phyloP scores from a whole-genome alignment of 805 yeast genomes.

The Lipomyces anomalus region DNA sequence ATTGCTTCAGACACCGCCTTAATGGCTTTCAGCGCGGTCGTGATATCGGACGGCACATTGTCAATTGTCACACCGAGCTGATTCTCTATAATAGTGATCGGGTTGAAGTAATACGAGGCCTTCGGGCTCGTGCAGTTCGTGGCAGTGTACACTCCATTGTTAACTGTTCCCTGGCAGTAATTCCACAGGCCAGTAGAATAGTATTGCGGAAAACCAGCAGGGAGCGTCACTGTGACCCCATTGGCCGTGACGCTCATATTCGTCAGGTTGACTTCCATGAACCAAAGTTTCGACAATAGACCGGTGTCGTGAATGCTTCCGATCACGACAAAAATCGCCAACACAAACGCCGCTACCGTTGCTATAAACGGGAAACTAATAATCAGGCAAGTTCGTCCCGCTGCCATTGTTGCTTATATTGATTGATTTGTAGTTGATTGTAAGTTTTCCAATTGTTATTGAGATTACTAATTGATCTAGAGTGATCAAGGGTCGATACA shows the following conservation, averaged over 20 bases:
- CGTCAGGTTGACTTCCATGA: conserved; percentile 44
- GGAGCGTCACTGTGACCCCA: conserved; percentile 21
- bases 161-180: conserved; percentile 47
- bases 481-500: too few species aligned
- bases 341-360: conserved; percentile 41
- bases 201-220: conserved; percentile 41
- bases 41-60: conserved; percentile 41
- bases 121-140: conserved; percentile 51
- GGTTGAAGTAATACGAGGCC: conserved; percentile 54
- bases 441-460: too few species aligned
- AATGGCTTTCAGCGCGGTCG: conserved; percentile 47
- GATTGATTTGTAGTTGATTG: too few species aligned
- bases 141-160: conserved; percentile 31
- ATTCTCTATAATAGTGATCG: conserved; percentile 35
- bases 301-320: conserved; percentile 44
- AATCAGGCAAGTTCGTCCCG: conserved; percentile 31
- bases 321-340: conserved; percentile 47
- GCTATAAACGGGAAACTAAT: conserved; percentile 32
- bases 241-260: conserved; percentile 28
- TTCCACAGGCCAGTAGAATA: conserved; percentile 60
- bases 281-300: conserved; percentile 44
- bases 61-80: conserved; percentile 25
- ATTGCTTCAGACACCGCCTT: conserved; percentile 50
- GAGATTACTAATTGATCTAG: too few species aligned
- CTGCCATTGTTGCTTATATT: conserved; percentile 27